Percentiles rank a stretch among this genome's conserved stretches.
These are phyloP conservation scores for Candida multigemmis DNA, from an alignment of 805 yeast species.

Conservation along the genomic window DNA sequence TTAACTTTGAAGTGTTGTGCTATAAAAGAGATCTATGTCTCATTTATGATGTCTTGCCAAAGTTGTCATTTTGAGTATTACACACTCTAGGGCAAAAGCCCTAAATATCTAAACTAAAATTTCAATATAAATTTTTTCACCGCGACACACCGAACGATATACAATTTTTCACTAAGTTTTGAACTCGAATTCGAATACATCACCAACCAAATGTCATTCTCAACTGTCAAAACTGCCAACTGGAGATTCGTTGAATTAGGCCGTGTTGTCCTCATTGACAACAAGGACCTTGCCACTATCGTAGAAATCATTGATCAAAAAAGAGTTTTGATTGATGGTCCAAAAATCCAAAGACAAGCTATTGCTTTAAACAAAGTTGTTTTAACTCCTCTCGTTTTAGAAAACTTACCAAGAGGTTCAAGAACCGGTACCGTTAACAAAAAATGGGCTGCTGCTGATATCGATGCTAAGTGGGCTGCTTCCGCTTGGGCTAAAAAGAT, in stretches of 20 bases:
- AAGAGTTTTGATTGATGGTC: conserved; percentile 97
- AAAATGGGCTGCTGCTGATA: conserved; percentile 89
- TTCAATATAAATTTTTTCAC: too few species aligned
- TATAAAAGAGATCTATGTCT: too few species aligned
- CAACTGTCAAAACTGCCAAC: conserved; percentile 91
- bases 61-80: too few species aligned
- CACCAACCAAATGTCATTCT: conserved; percentile 18
- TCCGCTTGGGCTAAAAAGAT: conserved; percentile 98
- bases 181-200: too few species aligned
- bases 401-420: conserved; percentile 89
- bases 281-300: conserved; percentile 90
- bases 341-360: conserved; percentile 91
- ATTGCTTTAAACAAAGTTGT: conserved; percentile 78
- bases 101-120: too few species aligned
- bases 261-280: conserved; percentile 86
- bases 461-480: conserved; percentile 84
- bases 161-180: too few species aligned
- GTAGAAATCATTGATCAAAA: conserved; percentile 99
- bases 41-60: too few species aligned
- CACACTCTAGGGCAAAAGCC: too few species aligned
- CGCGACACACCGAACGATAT: too few species aligned
- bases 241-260: conserved; percentile 99
- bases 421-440: conserved; percentile 77
- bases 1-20: too few species aligned
- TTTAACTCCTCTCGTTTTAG: conserved; percentile 85